Conservation (phyloP, 257 asterid genomes). For the Petunia secreta region DNA sequence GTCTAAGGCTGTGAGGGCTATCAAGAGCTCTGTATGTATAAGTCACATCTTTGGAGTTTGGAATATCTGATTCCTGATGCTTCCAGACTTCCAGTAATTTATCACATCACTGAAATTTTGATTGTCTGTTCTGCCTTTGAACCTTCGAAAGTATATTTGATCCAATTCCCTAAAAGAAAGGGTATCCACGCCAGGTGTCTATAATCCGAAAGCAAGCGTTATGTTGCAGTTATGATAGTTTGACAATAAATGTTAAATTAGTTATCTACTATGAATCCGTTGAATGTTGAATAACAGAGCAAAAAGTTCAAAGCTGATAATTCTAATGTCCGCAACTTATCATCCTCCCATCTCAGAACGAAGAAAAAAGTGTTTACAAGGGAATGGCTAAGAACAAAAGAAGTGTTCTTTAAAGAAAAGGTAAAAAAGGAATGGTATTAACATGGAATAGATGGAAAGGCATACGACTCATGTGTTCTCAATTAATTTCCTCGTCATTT, state of each 20-base stretch:
- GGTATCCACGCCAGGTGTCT: too few species aligned
- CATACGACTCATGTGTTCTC: not conserved
- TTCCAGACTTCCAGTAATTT: not conserved
- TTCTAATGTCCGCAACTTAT: too few species aligned
- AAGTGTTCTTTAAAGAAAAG: not conserved
- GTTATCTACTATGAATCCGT: not conserved
- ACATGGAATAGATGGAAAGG: not conserved
- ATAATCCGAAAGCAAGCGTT: too few species aligned
- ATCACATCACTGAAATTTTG: not conserved
- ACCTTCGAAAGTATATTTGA: not conserved
- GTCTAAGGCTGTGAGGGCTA: not conserved
- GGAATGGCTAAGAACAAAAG: not conserved
- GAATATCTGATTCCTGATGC: not conserved
- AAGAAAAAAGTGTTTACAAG: not conserved
- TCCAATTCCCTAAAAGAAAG: too few species aligned
- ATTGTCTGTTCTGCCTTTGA: not conserved
- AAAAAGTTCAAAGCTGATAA: not conserved
- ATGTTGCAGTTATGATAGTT: not conserved
- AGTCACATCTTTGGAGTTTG: not conserved
- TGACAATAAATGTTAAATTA: not conserved
- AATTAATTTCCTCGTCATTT: not conserved
- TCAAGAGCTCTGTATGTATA: not conserved
- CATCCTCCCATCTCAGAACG: not conserved
- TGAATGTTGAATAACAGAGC: not conserved
- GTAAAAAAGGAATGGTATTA: not conserved